Evolutionary conservation across 202 grass and related monocot species (phyloP).

Genomic region (Schoenoplectus triqueter): DNA sequence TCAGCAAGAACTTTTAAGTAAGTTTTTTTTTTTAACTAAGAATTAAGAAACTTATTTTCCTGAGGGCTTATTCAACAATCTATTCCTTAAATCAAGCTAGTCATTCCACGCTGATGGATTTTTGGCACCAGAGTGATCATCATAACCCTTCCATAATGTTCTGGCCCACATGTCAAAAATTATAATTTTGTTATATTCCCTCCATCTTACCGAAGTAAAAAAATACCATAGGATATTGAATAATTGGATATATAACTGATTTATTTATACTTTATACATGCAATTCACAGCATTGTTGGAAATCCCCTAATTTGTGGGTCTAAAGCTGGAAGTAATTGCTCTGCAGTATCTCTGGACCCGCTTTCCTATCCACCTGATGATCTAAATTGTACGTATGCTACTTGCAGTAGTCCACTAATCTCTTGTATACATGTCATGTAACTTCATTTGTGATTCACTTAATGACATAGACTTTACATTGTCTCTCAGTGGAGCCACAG

Average conservation of each 20-base stretch:
- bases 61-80: not conserved
- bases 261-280: constrained; percentile 24
- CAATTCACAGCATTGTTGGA: constrained; percentile 67
- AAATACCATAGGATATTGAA: not conserved
- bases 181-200: not conserved
- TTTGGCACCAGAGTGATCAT: not conserved
- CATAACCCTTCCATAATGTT: not conserved
- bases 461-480: constrained; percentile 36
- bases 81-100: constrained; percentile 1
- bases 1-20: constrained; percentile 94
- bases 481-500: constrained; percentile 79
- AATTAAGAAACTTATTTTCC: not conserved
- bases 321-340: constrained; percentile 74
- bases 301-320: constrained; percentile 75
- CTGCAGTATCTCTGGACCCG: constrained; percentile 73
- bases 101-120: not conserved
- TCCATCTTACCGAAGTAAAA: not conserved
- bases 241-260: not conserved
- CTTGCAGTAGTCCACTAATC: not conserved
- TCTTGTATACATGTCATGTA: not conserved
- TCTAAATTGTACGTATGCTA: constrained; percentile 63
- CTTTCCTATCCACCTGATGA: constrained; percentile 97
- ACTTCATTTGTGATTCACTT: not conserved
- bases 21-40: constrained; percentile 33
- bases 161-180: not conserved